These are phyloP conservation scores for Glutinoglossum americanum DNA, from an alignment of 495 filamentous ascomycete genomes.

Conservation along the genomic window DNA sequence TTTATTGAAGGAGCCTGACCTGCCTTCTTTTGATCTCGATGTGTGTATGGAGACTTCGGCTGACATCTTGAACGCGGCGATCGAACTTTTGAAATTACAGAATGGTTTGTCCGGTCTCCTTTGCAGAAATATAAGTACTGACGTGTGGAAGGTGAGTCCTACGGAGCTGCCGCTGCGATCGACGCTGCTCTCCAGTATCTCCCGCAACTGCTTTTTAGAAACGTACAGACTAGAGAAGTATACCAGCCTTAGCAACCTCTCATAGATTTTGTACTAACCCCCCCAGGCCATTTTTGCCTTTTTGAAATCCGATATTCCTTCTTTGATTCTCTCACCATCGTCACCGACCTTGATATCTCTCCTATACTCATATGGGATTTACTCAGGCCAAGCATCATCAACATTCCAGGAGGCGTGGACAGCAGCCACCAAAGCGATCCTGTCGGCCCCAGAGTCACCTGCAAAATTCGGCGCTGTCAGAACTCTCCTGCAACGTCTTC, in stretches of 20 bases:
- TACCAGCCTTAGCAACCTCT: background rate
- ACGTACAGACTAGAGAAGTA: conserved; percentile 8
- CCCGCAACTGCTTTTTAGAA: conserved; percentile 8
- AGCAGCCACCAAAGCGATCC: conserved; percentile 10
- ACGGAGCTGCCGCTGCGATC: conserved; percentile 48
- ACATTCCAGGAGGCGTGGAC: conserved; percentile 13
- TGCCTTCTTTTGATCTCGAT: conserved; percentile 3
- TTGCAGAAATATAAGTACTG: background rate
- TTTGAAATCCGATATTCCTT: conserved; percentile 24
- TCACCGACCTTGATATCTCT: background rate
- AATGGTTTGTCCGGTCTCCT: conserved; percentile 23
- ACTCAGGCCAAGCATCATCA: background rate
- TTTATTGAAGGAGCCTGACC: background rate
- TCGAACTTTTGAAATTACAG: conserved; percentile 28
- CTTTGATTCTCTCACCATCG: conserved; percentile 33
- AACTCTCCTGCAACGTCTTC: conserved; percentile 12
- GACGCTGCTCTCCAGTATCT: conserved; percentile 18
- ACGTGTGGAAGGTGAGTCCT: conserved; percentile 36
- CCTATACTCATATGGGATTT: background rate
- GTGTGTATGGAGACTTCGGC: conserved; percentile 15
- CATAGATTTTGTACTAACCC: background rate
- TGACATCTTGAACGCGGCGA: conserved; percentile 26
- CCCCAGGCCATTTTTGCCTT: conserved; percentile 17
- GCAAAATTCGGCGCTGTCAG: conserved; percentile 13
- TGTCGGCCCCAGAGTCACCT: conserved; percentile 11